Evolutionary conservation across 768 basidiomycete genomes (phyloP).

Genomic region (Pisolithus tinctorius): DNA sequence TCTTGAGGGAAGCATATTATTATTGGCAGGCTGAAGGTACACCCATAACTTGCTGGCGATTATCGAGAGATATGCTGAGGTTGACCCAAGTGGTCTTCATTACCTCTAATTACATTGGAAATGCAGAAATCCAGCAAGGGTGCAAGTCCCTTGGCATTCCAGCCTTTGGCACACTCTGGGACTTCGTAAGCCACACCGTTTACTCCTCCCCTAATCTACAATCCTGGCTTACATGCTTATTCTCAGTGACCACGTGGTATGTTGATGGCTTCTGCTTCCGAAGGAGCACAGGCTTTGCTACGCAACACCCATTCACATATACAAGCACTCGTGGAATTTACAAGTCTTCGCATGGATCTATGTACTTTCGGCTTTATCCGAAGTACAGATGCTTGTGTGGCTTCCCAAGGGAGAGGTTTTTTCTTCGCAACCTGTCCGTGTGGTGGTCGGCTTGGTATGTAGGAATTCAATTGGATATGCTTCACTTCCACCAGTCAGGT

Average conservation of each 20-base stretch:
- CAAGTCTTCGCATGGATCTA: not conserved
- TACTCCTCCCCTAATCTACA: not conserved
- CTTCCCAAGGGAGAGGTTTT: not conserved
- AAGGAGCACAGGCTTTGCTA: too few species aligned
- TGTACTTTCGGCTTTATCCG: not conserved
- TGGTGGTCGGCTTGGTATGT: too few species aligned
- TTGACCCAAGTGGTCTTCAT: constrained; percentile 59
- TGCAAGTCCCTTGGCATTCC: constrained; percentile 66
- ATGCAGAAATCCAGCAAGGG: constrained; percentile 73
- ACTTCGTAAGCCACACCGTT: constrained; percentile 39
- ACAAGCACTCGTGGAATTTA: constrained; percentile 2
- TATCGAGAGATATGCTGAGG: not conserved
- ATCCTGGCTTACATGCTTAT: constrained; percentile 1
- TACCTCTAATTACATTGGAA: constrained; percentile 77
- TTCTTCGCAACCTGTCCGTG: not conserved
- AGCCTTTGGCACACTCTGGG: constrained; percentile 66
- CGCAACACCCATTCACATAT: constrained; percentile 1
- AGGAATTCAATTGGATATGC: too few species aligned
- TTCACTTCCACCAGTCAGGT: too few species aligned
- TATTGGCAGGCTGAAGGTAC: constrained; percentile 68
- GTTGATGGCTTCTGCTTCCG: too few species aligned
- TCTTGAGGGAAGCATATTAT: constrained; percentile 61
- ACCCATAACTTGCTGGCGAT: not conserved
- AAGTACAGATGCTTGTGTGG: not conserved
- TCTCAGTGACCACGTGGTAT: constrained; percentile 15